Base-by-base conservation (phyloP, 1,284 basidiomycete genomes). In the Psilocybe mexicana region DNA sequence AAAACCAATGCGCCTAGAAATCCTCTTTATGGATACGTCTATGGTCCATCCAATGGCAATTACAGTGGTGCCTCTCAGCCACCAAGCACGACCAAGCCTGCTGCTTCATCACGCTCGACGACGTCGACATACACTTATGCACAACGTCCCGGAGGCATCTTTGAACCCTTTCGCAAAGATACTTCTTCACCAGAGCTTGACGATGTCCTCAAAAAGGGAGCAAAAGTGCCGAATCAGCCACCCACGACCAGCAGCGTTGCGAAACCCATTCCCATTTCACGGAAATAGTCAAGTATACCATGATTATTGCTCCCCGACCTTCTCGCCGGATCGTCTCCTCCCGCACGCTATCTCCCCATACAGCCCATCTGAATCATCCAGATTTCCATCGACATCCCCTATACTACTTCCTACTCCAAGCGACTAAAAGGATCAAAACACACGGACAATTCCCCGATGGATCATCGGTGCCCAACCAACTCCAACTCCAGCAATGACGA, bases 101-200 rank as follows among this genome's bases (percentile, higher is more conserved):
- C 45, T 43, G 14, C 51, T 33, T 40, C 57, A 18, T 55, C 58
- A 12, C 38, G 43, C 4, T 52, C 55, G 7, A 52, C 58, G 12
- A n/a, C 50, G n/a, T 48, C 40, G 36, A 30, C 54, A 8, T 54
- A 58, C 51, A 54, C 44, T 10, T 42, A 57, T 28, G 24, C 50
- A 40, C 52, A 57, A n/a, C 55, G 43, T 11, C 12, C 40, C 25
- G 40, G 58, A 40, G 48, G 35, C 10, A 61, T 65, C 51, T 64
- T 66, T 48, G 57, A 63, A 28, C 55, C 63, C 4, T 62, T 61
- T 48, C 54, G 54, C 36, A 61, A 67, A 56, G 62, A 65, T 23
- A 55, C 62, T 12, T 55, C 63, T 26, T 62, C 60, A 10, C 63
- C 63, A 12, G 65, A 67, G 11, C 60, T 68, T 10, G 53, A 53